phyloP scores from a whole-genome alignment of 2,329 filamentous ascomycete genomes.

The Herpomyces periplanetae region DNA sequence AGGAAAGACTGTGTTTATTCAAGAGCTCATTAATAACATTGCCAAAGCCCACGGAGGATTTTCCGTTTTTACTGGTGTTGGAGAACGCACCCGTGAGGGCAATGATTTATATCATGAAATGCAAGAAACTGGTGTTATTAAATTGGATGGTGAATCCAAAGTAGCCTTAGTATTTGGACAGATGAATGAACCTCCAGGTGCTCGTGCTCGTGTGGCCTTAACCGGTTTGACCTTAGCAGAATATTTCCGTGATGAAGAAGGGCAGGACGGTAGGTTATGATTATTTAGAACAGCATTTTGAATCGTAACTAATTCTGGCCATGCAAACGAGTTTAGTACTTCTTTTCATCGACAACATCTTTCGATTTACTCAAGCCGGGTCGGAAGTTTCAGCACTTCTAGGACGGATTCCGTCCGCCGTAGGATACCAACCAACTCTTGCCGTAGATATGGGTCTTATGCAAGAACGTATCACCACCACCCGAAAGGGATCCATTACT shows the following conservation, averaged over 20 bases:
- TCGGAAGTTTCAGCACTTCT: slow-evolving; percentile 97
- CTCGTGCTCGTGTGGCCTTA: slow-evolving; percentile 95
- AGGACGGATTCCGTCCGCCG: slow-evolving; percentile 96
- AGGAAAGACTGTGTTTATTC: slow-evolving; percentile 99
- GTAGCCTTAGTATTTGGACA: slow-evolving; percentile 97
- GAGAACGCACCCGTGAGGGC: slow-evolving; percentile 99
- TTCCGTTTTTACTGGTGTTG: slow-evolving; percentile 99
- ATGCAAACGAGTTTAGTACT: slow-evolving; percentile 18
- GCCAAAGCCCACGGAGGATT: slow-evolving; percentile 99
- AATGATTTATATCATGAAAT: slow-evolving; percentile 99
- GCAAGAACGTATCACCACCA: slow-evolving; percentile 99
- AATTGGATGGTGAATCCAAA: slow-evolving; percentile 97
- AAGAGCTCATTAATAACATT: slow-evolving; percentile 99
- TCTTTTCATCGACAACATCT: slow-evolving; percentile 99
- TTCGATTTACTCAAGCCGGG: slow-evolving; percentile 98
- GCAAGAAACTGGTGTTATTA: slow-evolving; percentile 98
- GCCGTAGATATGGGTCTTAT: slow-evolving; percentile 96
- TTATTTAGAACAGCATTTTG: slow-evolving; percentile 4
- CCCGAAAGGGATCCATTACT: slow-evolving; percentile 95
- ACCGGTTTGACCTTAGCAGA: slow-evolving; percentile 48
- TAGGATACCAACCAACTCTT: slow-evolving; percentile 97
- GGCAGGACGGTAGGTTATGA: slow-evolving; percentile 40
- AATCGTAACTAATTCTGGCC: slow-evolving; percentile 4
- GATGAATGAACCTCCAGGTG: slow-evolving; percentile 99
- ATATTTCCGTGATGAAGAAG: slow-evolving; percentile 40